Evolutionary conservation across 2,329 filamentous ascomycete species (phyloP), one percentile per base, ranked within the genome.

Genomic region (Leptodontidium sp.): DNA sequence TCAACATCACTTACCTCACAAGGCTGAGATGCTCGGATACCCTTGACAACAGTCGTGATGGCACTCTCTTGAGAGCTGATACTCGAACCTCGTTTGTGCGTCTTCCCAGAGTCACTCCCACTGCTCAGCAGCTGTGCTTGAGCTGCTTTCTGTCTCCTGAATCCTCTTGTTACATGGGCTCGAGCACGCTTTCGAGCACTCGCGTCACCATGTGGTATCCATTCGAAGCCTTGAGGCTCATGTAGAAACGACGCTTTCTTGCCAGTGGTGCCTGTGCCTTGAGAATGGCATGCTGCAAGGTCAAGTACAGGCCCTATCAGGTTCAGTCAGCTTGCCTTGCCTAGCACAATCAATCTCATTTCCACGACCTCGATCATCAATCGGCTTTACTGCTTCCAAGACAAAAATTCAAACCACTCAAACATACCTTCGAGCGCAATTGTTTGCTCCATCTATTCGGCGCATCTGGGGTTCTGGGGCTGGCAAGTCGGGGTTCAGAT

Each of bases 81-180:
- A 21, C n/a, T 47, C 24, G 58, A 15, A 24, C 11, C n/a, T 61
- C 47, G 40, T 45, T 65, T 62, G 24, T 24, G 24, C 1, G 50
- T 32, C 24, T 38, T 3, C 21, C 40, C 12, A 52, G 21, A 53
- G 52, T 55, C 52, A 26, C 35, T 61, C 17, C 26, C 32, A 53
- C 17, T 66, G 47, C 47, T 68, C 50, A 55, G 65, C 21, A 32
- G 55, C 32, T 64, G 52, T 15, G 58, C 68, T 32, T 62, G 57
- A 24, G 50, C 52, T n/a, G 68, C 68, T 59, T 70, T 66, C 45
- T 65, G 43, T 65, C 66, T 59, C 32, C 68, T 63, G 38, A 70
- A 68, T 11, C 63, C 66, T 64, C 68, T 68, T 49, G 68, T 68
- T 21, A 70, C 64, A 64, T 70, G 68, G 40, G 68, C 66, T 64